These are phyloP conservation scores for Trametes polyzona DNA, from an alignment of 1,284 basidiomycete genomes.

Conservation along the genomic window DNA sequence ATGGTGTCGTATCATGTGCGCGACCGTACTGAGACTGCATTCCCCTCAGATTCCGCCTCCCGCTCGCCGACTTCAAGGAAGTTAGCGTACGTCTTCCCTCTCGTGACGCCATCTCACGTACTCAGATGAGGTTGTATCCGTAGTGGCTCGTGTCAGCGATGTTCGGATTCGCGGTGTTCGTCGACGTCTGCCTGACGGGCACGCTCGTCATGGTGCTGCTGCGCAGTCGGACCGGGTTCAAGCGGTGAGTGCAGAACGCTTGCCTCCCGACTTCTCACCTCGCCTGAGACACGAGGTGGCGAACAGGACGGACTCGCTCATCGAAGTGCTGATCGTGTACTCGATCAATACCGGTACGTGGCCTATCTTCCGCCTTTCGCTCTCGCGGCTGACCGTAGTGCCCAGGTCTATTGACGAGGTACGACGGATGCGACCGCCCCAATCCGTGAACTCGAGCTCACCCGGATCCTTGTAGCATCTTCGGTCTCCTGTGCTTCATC, in stretches of 20 bases:
- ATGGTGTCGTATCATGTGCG: not conserved
- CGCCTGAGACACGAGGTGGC: not conserved
- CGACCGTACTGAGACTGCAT: not conserved
- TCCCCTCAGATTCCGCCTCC: not conserved
- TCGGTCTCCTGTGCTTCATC: constrained; percentile 5
- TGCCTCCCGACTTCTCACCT: not conserved
- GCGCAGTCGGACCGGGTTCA: constrained; percentile 2
- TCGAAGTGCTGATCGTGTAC: not conserved
- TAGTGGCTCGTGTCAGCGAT: constrained; percentile 5
- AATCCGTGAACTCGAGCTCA: too few relatives aligned
- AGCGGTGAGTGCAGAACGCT: not conserved
- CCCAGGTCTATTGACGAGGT: not conserved
- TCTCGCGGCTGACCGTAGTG: not conserved
- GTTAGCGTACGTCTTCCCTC: constrained; percentile 3
- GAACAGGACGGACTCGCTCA: not conserved
- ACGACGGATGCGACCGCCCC: too few relatives aligned
- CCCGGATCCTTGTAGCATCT: not conserved
- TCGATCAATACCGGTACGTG: not conserved
- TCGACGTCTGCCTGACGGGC: constrained; percentile 4
- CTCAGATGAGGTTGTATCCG: not conserved
- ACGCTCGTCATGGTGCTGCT: constrained; percentile 2
- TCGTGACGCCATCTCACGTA: not conserved
- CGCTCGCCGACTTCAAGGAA: not conserved
- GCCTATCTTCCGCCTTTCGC: not conserved
- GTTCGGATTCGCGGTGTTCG: constrained; percentile 1